phyloP scores from a whole-genome alignment of 768 basidiomycete genomes.

The Kwoniella sp. region DNA sequence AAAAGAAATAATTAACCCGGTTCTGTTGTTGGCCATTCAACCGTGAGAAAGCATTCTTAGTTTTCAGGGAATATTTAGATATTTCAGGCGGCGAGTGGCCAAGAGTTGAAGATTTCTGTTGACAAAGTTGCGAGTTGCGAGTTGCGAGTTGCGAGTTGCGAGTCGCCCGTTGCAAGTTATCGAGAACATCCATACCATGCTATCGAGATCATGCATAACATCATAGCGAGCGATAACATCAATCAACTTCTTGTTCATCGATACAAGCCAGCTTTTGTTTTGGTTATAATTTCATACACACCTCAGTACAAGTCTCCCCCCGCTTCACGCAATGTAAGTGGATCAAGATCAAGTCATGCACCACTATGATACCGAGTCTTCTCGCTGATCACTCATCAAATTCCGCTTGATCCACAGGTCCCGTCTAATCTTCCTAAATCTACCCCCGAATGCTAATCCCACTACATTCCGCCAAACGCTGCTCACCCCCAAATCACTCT shows the following conservation, averaged over 20 bases:
- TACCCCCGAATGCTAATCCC: conserved; percentile 41
- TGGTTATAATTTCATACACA: too few species aligned
- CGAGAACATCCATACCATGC: too few species aligned
- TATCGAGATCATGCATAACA: too few species aligned
- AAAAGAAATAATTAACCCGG: not conserved
- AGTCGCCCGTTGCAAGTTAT: too few species aligned
- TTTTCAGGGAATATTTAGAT: not conserved
- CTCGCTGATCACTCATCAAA: not conserved
- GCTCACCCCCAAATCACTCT: conserved; percentile 27
- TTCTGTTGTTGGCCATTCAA: not conserved
- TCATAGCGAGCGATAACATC: too few species aligned
- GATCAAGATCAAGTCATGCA: too few species aligned
- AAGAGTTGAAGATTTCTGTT: conserved; percentile 22
- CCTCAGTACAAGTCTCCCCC: too few species aligned
- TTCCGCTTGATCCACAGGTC: conserved; percentile 34
- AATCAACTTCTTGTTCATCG: too few species aligned
- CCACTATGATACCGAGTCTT: too few species aligned
- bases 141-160: too few species aligned
- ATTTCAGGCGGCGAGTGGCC: not conserved
- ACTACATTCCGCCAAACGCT: conserved; percentile 37
- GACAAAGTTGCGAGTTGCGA: not conserved
- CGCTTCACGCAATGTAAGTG: too few species aligned
- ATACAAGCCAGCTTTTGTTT: too few species aligned
- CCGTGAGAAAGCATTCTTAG: not conserved
- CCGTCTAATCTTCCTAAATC: conserved; percentile 54